These are phyloP conservation scores for Podila epicladia DNA, from an alignment of 192 early-diverging fungal species.

Conservation along the genomic window DNA sequence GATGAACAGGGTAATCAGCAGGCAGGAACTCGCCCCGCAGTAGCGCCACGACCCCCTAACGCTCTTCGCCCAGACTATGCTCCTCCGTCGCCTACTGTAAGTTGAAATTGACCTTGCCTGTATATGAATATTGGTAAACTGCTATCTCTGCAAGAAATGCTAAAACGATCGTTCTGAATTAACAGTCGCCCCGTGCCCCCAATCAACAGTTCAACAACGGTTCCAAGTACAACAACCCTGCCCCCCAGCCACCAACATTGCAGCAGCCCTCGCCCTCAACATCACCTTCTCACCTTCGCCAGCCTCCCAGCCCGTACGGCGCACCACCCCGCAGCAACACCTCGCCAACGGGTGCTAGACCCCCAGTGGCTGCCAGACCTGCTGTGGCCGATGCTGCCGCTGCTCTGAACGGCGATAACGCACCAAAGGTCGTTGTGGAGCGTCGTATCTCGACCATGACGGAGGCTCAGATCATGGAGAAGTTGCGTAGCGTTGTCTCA, in stretches of 20 bases:
- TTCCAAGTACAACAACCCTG: slow-evolving; percentile 20
- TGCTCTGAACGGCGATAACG: slow-evolving; percentile 39
- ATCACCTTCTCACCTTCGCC: slow-evolving; percentile 34
- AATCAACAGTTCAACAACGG: slow-evolving; percentile 24
- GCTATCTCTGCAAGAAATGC: background rate
- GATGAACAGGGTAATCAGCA: slow-evolving; percentile 26
- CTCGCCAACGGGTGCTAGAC: slow-evolving; percentile 14
- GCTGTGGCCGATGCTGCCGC: slow-evolving; percentile 47
- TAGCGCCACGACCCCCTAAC: slow-evolving; percentile 50
- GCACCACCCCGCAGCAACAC: slow-evolving; percentile 24
- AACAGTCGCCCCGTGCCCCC: slow-evolving; percentile 27
- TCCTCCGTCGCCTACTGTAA: slow-evolving; percentile 48
- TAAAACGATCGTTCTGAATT: slow-evolving; percentile 1
- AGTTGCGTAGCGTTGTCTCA: slow-evolving; percentile 89
- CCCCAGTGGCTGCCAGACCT: slow-evolving; percentile 15
- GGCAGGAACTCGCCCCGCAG: slow-evolving; percentile 28
- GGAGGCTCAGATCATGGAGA: slow-evolving; percentile 96
- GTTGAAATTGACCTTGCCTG: background rate
- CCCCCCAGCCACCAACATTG: slow-evolving; percentile 22
- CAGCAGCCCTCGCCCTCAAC: slow-evolving; percentile 32
- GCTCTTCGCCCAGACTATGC: slow-evolving; percentile 42
- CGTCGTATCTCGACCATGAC: slow-evolving; percentile 89
- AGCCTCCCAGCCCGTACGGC: slow-evolving; percentile 24
- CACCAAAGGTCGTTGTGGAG: slow-evolving; percentile 64
- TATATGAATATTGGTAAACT: background rate